Conservation (phyloP, 1,139 yeast genomes). For the Arxiozyma bovina region DNA sequence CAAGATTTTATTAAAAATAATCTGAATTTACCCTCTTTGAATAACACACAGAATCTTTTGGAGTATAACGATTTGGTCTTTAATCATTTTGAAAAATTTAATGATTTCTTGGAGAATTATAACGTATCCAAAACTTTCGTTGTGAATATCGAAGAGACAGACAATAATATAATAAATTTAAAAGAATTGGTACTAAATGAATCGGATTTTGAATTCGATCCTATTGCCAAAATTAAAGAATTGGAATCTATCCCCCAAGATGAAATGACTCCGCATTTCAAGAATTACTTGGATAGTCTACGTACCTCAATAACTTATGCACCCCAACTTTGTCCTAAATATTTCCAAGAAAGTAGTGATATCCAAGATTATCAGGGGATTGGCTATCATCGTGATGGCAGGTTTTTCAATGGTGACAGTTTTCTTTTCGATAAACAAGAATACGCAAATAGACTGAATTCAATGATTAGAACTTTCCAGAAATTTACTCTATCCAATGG, state of each 20-base stretch:
- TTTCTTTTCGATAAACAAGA: slow-evolving; percentile 29
- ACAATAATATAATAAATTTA: not conserved
- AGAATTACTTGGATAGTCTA: slow-evolving; percentile 22
- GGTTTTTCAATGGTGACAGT: slow-evolving; percentile 54
- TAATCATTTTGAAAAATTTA: slow-evolving; percentile 15
- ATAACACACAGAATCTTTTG: not conserved
- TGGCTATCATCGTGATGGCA: slow-evolving; percentile 62
- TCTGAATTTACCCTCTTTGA: not conserved
- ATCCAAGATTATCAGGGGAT: slow-evolving; percentile 1
- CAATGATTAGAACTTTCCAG: slow-evolving; percentile 50
- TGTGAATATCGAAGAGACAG: slow-evolving; percentile 7
- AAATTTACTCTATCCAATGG: slow-evolving; percentile 47
- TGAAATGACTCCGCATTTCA: slow-evolving; percentile 14
- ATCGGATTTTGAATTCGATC: slow-evolving; percentile 25
- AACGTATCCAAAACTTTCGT: slow-evolving; percentile 8
- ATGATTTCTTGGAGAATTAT: slow-evolving; percentile 12
- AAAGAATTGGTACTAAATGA: slow-evolving; percentile 13
- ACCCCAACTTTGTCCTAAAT: slow-evolving; percentile 6
- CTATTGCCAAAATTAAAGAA: slow-evolving; percentile 18
- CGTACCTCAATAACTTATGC: slow-evolving; percentile 14
- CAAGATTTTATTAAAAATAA: slow-evolving; percentile 5
- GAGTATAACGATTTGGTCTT: slow-evolving; percentile 12
- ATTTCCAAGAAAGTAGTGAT: slow-evolving; percentile 2
- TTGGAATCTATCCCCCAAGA: slow-evolving; percentile 10
- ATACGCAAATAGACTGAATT: slow-evolving; percentile 42